Conservation (phyloP, 2,329 filamentous ascomycete genomes). For the Fusarium newnesense region DNA sequence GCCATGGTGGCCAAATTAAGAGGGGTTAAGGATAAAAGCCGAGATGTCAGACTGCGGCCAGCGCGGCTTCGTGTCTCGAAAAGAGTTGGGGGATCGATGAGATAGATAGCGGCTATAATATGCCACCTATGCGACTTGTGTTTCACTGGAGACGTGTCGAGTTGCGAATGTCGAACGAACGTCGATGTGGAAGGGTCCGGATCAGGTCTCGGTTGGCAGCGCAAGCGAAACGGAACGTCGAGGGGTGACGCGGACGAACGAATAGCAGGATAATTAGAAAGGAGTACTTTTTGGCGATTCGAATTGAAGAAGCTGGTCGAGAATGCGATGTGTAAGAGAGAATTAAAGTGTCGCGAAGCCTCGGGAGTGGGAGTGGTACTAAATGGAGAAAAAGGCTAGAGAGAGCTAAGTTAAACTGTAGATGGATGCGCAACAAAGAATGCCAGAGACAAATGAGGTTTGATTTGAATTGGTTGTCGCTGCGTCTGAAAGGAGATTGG, state of each 20-base stretch:
- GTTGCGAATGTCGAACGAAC: constrained; percentile 1
- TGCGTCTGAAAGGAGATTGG: constrained; percentile 40
- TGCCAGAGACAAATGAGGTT: constrained; percentile 42
- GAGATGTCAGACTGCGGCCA: constrained; percentile 48
- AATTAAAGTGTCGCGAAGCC: constrained; percentile 13
- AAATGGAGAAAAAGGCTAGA: constrained; percentile 17
- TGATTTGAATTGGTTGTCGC: constrained; percentile 30
- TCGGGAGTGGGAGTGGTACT: background rate
- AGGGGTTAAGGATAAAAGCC: constrained; percentile 23
- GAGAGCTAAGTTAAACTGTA: background rate
- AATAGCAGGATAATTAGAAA: constrained; percentile 34
- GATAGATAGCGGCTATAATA: background rate
- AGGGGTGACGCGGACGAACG: constrained; percentile 27
- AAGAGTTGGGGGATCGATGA: background rate
- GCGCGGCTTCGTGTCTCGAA: constrained; percentile 46
- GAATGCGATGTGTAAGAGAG: constrained; percentile 15
- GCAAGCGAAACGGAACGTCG: constrained; percentile 10
- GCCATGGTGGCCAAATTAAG: constrained; percentile 60
- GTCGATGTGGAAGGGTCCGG: constrained; percentile 25
- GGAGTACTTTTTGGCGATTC: constrained; percentile 9
- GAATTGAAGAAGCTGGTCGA: constrained; percentile 5
- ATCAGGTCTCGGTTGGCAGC: constrained; percentile 29
- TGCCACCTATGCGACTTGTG: constrained; percentile 18
- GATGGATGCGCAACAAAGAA: constrained; percentile 37
- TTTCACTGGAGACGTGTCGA: constrained; percentile 7